Evolutionary conservation across 306 rosid species (phyloP), one percentile per base, ranked within the genome.

Genomic region (Dicorynia guianensis): DNA sequence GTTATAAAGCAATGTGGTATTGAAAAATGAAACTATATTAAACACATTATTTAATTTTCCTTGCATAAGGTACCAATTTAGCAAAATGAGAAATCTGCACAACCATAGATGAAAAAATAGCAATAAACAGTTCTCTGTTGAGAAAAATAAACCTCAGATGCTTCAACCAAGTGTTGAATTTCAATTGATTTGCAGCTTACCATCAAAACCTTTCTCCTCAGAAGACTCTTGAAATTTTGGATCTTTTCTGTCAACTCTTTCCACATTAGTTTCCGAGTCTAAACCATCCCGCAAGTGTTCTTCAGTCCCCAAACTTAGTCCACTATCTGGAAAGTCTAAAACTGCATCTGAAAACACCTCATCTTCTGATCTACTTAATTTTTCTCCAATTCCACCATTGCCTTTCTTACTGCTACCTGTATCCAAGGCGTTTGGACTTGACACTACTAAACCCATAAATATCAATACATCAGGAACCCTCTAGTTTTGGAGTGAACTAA

Each of bases 321-420:
- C 82, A 19, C 55, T 53, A 19, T 88, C 93, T 11, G 83, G 72
- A 87, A 92, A 95, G 35, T 92, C 97, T 0, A 91, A 77, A 57
- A 61, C 91, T 11, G 96, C 97, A 85, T 90, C 98, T 5, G 93
- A 81, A 68, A 69, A 95, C 34, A 90, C 81, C 8, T 86, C 95
- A 66, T 86, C 87, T 68, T 89, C 95, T 15, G 88, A 81, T 79
- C 75, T 85, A 43, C 46, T 73, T 0, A 80, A 8, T 62, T 67
- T 79, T 19, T 44, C 83, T 57, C 69, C 80, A 33, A 64, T 58
- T 77, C 75, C 81, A 58, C 55, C 72, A 46, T 44, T 73, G 36
- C 79, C 80, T 84, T 85, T 85, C 79, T 52, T 81, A 64, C 7
- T 56, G 50, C 70, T 69, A 40, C 57, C 69, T 13, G 58, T 79